These are phyloP conservation scores for Pseudocercospora macadamiae DNA, from an alignment of 2,329 filamentous ascomycete species.

Conservation along the genomic window DNA sequence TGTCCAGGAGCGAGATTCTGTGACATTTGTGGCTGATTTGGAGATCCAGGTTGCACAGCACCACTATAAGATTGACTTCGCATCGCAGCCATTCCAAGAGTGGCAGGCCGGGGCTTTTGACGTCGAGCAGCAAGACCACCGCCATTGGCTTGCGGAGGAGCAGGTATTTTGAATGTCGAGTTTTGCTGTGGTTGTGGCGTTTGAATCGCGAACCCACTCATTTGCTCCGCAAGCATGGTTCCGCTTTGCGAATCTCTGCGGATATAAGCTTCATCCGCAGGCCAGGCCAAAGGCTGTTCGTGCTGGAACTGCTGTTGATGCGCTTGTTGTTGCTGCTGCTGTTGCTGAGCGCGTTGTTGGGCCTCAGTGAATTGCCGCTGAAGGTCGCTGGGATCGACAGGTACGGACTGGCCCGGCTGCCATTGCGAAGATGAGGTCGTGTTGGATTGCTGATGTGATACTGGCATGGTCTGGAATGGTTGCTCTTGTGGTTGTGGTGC, in stretches of 20 bases:
- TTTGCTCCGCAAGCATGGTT: conserved; percentile 38
- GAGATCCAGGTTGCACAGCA: conserved; percentile 46
- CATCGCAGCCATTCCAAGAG: conserved; percentile 44
- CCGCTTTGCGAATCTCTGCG: conserved; percentile 37
- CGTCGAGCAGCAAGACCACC: conserved; percentile 45
- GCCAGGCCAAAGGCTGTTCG: conserved; percentile 40
- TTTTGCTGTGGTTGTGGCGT: conserved; percentile 35
- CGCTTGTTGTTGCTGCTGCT: conserved; percentile 23
- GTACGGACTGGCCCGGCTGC: conserved; percentile 42
- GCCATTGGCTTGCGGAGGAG: conserved; percentile 35
- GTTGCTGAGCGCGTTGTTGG: conserved; percentile 27
- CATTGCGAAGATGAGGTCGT: conserved; percentile 33
- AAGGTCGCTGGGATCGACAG: conserved; percentile 38
- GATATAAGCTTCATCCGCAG: conserved; percentile 36
- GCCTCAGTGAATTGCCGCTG: conserved; percentile 40
- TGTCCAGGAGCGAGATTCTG: conserved; percentile 68
- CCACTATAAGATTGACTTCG: conserved; percentile 45
- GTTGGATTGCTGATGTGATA: conserved; percentile 21
- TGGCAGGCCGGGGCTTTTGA: conserved; percentile 45
- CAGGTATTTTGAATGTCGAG: conserved; percentile 39
- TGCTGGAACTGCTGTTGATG: conserved; percentile 18
- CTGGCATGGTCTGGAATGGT: neutral
- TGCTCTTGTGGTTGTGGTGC: conserved; percentile 18
- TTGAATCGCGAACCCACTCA: conserved; percentile 40
- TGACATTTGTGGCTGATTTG: conserved; percentile 54